Base-by-base conservation (phyloP, 2,329 filamentous ascomycete species). In the Cytospora schulzeri region DNA sequence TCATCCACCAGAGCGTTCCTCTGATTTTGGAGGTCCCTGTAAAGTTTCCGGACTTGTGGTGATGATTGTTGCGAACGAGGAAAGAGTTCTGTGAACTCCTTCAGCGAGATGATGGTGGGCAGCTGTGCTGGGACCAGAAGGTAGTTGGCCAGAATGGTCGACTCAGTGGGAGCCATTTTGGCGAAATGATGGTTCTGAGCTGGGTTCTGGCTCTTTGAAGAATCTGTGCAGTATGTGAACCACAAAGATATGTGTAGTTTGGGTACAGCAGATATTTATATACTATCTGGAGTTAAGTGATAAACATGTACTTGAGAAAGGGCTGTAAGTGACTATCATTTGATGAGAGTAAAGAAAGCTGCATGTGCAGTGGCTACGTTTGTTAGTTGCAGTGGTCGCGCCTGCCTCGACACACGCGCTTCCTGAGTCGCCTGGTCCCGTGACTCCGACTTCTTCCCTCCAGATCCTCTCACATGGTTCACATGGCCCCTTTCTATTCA, bases 1-100 rank as follows among this genome's bases (percentile, higher is more conserved):
- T 79, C 75, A 70, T 94, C 90, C 61, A 92, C 83, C 14, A 90
- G 80, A 56, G 83, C 82, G 67, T 88, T 87, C 62, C 92, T 87
- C 73, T 93, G 85, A 65, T 88, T 83, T 71, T 95, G 91, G 3
- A 96, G 82, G 74, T 95, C 91, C 56, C 90, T 87, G 74, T 96
- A 96, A 6, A 97, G 81, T 0, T 83, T 80, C 63, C 87, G 85
- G 56, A 94, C 83, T 63, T 89, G 87, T 0, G 90, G 85, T 55
- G 88, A 89, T 28, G 83, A 79, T 65, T 88, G 89, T 57, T 88
- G 81, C 48, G 85, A 76, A 58, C 83, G 85, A 14, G 92, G 92
- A 72, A 96, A 95, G 51, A 94, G 83, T 31, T 88, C 83, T 52
- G 86, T 87, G 79, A 96, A 96, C 69, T 92, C 85, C 64, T 88